Base-by-base conservation (phyloP, 2,329 filamentous ascomycete species). In the Tolypocladium ovalisporum region DNA sequence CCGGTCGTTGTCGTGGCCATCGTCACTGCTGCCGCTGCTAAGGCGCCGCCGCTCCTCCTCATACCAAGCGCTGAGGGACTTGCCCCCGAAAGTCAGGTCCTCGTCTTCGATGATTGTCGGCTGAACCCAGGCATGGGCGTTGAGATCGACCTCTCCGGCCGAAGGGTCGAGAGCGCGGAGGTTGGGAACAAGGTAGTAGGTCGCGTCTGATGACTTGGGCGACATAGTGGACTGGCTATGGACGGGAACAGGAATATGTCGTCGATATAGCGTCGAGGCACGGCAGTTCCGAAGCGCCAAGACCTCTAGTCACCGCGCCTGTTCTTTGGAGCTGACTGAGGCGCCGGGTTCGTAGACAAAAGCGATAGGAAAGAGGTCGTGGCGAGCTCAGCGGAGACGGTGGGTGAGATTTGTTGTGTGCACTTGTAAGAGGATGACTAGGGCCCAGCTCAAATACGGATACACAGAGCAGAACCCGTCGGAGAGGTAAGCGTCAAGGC, bases 101-200 rank as follows among this genome's bases (percentile, higher is more conserved):
- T 83, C 80, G 65, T 84, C 81, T 57, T 84, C 80, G 63, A 84
- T 84, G 59, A 80, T 72, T 54, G 78, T 83, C 37, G 78, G 76
- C 56, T 78, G 74, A 61, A 80, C 75, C 80, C 80, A 83, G 52
- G 69, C 60, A 59, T 71, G 67, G 47, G 69, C 65, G 56, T 62
- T 58, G 59, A 64, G 61, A 57, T 74, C 71, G 59, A 72, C 63
- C 61, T 74, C 69, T 51, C 64, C 60, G 12, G 69, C 66, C 47
- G 67, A 64, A 37, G 70, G 58, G 60, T 73, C 69, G 58, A 70
- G 62, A 47, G 67, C 61, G 62, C 65, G 64, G 19, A 68, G 60
- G 58, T 72, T 67, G 58, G 70, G 69, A n/a, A 71, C 63, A 52
- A 68, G 61, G 61, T 66, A 69, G 64, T 66, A 69, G 13, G 61